phyloP scores from a whole-genome alignment of 257 asterid genomes.

The Fraxinus pennsylvanica region DNA sequence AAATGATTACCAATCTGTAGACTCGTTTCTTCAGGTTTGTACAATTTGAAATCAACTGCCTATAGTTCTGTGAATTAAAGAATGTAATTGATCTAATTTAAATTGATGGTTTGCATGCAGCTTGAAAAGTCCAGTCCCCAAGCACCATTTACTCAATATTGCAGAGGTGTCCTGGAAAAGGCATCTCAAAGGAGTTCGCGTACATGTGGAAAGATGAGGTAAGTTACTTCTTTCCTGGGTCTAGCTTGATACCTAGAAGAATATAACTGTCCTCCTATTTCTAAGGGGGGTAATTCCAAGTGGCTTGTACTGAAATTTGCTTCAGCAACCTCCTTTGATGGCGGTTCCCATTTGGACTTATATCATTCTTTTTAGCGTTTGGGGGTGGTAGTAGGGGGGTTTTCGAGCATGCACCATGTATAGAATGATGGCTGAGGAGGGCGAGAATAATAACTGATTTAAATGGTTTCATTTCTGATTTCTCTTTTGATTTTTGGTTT shows the following conservation, averaged over 20 bases:
- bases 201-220: slow-evolving; percentile 53
- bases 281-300: neutral
- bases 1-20: slow-evolving; percentile 73
- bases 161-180: slow-evolving; percentile 70
- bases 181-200: slow-evolving; percentile 57
- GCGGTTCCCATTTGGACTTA: neutral
- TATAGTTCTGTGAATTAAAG: slow-evolving; percentile 5
- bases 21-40: slow-evolving; percentile 85
- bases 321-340: neutral
- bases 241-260: neutral
- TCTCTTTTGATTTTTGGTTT: neutral
- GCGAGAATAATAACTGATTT: neutral
- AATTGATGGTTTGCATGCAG: slow-evolving; percentile 43
- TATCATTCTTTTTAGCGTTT: neutral
- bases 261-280: neutral
- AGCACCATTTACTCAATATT: slow-evolving; percentile 74
- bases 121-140: slow-evolving; percentile 65
- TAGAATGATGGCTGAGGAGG: neutral
- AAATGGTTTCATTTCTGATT: neutral
- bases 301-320: neutral
- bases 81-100: slow-evolving; percentile 19
- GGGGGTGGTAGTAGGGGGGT: too few relatives aligned
- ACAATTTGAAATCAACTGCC: slow-evolving; percentile 15
- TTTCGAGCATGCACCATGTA: neutral
- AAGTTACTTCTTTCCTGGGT: slow-evolving; percentile 3